A percentile compares a stretch with the other conserved stretches of the same genome.
These are phyloP conservation scores for Capsella bursapastoris DNA, from an alignment of 345 rosid species.

Conservation along the genomic window DNA sequence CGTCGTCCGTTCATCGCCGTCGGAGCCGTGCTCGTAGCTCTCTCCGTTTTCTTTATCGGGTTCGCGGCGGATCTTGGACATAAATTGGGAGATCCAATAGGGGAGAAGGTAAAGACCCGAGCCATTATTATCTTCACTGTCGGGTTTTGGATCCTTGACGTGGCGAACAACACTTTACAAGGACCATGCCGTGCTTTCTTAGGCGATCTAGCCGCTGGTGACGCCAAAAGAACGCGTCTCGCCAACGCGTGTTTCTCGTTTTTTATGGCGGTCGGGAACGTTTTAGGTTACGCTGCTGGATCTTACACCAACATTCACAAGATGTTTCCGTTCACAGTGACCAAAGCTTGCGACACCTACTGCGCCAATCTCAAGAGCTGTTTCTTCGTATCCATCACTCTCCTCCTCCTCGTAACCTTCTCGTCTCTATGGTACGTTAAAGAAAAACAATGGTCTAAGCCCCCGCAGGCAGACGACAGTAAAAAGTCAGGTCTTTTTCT, in stretches of 20 bases:
- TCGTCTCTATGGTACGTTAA: constrained; percentile 53
- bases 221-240: constrained; percentile 56
- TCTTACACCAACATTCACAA: constrained; percentile 59
- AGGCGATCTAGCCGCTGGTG: constrained; percentile 68
- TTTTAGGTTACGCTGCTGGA: constrained; percentile 87
- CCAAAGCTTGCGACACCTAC: constrained; percentile 71
- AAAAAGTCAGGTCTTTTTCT: constrained; percentile 3
- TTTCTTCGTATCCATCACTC: constrained; percentile 64
- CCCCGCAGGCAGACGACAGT: background rate
- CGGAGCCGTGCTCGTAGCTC: constrained; percentile 60
- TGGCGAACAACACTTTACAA: constrained; percentile 89
- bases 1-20: constrained; percentile 82
- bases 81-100: constrained; percentile 55
- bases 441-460: constrained; percentile 49
- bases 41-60: constrained; percentile 77
- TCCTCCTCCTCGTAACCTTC: constrained; percentile 50
- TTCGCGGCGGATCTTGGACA: constrained; percentile 79
- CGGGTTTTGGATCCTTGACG: constrained; percentile 96
- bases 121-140: constrained; percentile 65
- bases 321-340: constrained; percentile 65
- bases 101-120: constrained; percentile 43
- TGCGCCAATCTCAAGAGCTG: constrained; percentile 87
- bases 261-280: constrained; percentile 93
- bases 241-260: constrained; percentile 71
- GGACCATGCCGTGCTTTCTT: constrained; percentile 88